Evolutionary conservation across 2,329 filamentous ascomycete species (phyloP).

Genomic region (Echinosphaeria canescens): DNA sequence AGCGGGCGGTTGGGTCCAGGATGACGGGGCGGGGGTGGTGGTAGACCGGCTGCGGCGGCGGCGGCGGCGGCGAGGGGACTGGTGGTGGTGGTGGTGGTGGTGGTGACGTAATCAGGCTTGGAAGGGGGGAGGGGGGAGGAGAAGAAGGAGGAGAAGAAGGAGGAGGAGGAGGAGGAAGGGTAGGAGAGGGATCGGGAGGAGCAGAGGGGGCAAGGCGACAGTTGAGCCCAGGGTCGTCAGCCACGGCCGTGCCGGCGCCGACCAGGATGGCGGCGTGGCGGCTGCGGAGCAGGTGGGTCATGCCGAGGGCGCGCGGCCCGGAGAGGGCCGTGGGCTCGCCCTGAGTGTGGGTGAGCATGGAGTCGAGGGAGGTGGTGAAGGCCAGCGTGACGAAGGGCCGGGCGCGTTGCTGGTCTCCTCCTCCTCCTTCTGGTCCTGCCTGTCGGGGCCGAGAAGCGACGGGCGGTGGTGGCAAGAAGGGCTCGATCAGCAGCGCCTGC

Average conservation of each 20-base stretch:
- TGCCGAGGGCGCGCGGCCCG: constrained; percentile 63
- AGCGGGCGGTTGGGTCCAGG: constrained; percentile 59
- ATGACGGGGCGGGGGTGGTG: constrained; percentile 62
- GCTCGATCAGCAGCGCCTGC: constrained; percentile 6
- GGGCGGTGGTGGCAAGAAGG: constrained; percentile 1
- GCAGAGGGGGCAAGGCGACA: constrained; percentile 46
- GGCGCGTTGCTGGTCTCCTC: constrained; percentile 1
- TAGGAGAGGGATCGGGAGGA: constrained; percentile 19
- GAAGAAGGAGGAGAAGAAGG: too few relatives aligned
- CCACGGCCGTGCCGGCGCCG: constrained; percentile 63
- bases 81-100: too few relatives aligned
- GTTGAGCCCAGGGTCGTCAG: constrained; percentile 73
- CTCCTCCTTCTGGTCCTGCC: background rate
- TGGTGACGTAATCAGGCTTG: too few relatives aligned
- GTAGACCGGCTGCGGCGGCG: constrained; percentile 11
- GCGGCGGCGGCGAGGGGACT: constrained; percentile 10
- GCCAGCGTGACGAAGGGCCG: constrained; percentile 53
- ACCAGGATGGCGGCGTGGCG: constrained; percentile 70
- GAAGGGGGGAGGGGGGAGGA: too few relatives aligned
- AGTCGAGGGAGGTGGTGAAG: constrained; percentile 80
- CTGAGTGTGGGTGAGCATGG: constrained; percentile 51
- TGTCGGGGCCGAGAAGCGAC: background rate
- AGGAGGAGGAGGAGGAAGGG: constrained; percentile 63
- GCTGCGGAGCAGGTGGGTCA: constrained; percentile 81
- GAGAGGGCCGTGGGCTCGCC: constrained; percentile 71